Evolutionary conservation across 1,284 basidiomycete species (phyloP).

Genomic region (Dichomitus squalens): DNA sequence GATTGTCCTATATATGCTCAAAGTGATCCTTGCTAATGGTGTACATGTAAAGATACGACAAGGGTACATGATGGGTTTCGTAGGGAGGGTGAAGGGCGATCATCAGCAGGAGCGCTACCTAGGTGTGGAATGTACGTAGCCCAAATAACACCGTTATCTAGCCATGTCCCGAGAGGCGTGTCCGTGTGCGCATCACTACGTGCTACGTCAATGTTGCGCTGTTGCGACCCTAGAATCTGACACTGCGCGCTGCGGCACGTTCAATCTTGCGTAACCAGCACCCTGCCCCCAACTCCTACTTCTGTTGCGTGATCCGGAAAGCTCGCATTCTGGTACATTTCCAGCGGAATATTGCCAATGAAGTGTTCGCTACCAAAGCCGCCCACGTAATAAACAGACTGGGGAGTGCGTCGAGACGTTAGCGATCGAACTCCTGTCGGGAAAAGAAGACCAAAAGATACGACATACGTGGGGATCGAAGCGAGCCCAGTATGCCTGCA

Average conservation of each 20-base stretch:
- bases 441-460: background rate
- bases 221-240: background rate
- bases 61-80: too few species aligned
- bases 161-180: too few species aligned
- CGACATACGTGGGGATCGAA: conserved; percentile 53
- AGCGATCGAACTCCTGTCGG: background rate
- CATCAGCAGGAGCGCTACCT: too few species aligned
- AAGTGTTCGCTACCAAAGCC: conserved; percentile 65
- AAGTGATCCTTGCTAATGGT: background rate
- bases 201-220: background rate
- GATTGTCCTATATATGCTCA: too few species aligned
- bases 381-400: conserved; percentile 67
- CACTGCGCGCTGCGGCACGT: background rate
- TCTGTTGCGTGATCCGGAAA: conserved; percentile 1
- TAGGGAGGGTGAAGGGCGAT: too few species aligned
- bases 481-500: conserved; percentile 55
- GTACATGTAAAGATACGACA: background rate
- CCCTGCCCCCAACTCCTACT: conserved; percentile 18
- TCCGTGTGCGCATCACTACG: background rate
- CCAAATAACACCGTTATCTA: too few species aligned
- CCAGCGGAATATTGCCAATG: conserved; percentile 58
- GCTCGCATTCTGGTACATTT: conserved; percentile 44
- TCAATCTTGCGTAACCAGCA: conserved; percentile 22
- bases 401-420: conserved; percentile 1
- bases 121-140: too few species aligned